These are phyloP conservation scores for Chionographis japonica DNA, from an alignment of 106 monocot genomes.

Conservation along the genomic window DNA sequence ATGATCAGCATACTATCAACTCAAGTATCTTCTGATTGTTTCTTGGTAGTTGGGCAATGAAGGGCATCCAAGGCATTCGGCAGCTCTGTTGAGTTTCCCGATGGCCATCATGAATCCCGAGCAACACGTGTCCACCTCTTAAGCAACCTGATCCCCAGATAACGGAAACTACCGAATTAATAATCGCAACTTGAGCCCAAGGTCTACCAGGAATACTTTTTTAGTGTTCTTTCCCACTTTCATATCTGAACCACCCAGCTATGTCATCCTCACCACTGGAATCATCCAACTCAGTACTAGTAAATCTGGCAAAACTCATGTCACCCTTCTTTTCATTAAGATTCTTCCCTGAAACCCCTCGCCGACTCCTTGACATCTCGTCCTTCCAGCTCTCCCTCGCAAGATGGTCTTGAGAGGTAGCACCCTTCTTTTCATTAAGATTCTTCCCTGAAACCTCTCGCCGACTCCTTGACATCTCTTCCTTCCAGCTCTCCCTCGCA, in stretches of 20 bases:
- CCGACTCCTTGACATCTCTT: slow-evolving; percentile 32
- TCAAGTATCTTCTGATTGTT: too few species aligned
- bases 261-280: slow-evolving; percentile 49
- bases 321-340: slow-evolving; percentile 2
- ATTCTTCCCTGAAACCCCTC: not conserved
- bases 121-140: not conserved
- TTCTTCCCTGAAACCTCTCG: slow-evolving; percentile 1
- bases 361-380: slow-evolving; percentile 31
- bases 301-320: not conserved
- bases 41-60: too few species aligned
- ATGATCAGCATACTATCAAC: too few species aligned
- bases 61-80: too few species aligned
- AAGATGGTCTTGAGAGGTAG: slow-evolving; percentile 29
- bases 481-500: slow-evolving; percentile 47
- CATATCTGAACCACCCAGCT: slow-evolving; percentile 47
- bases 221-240: not conserved
- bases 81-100: too few species aligned
- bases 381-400: slow-evolving; percentile 49
- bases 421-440: slow-evolving; percentile 25
- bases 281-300: slow-evolving; percentile 15
- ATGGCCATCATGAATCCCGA: too few species aligned
- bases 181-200: too few species aligned
- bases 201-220: not conserved
- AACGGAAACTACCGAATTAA: too few species aligned
- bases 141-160: too few species aligned